A percentile compares a stretch with the other conserved stretches of the same genome.
phyloP scores from a whole-genome alignment of 495 filamentous ascomycete genomes.

The Haplographium delicatum region DNA sequence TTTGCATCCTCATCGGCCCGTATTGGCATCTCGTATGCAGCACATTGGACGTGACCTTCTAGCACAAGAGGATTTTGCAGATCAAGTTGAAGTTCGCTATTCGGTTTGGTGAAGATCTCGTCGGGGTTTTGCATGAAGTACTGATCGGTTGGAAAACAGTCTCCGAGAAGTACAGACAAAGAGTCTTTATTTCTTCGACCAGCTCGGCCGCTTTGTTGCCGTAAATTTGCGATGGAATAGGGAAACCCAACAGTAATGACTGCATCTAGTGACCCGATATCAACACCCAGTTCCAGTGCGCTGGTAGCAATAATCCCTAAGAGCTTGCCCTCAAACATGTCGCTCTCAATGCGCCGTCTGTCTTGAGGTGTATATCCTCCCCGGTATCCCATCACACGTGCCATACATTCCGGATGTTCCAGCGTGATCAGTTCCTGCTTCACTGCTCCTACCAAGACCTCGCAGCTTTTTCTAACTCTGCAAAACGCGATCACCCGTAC shows the following conservation, averaged over 20 bases:
- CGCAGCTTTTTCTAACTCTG: conserved; percentile 79
- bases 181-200: conserved; percentile 93
- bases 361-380: conserved; percentile 97
- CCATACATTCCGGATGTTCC: conserved; percentile 66
- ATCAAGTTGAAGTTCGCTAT: conserved; percentile 83
- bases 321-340: conserved; percentile 96
- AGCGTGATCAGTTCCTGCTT: conserved; percentile 68
- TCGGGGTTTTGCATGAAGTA: conserved; percentile 95
- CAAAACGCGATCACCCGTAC: conserved; percentile 95
- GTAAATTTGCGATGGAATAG: conserved; percentile 87
- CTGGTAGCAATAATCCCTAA: conserved; percentile 92
- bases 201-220: conserved; percentile 92
- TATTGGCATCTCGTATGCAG: conserved; percentile 92
- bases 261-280: conserved; percentile 93
- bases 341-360: conserved; percentile 79
- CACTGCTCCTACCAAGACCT: conserved; percentile 75
- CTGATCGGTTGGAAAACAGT: conserved; percentile 87
- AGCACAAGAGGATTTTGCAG: conserved; percentile 84
- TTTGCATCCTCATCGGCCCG: conserved; percentile 62
- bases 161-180: conserved; percentile 85
- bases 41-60: conserved; percentile 94
- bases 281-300: conserved; percentile 88
- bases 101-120: conserved; percentile 92
- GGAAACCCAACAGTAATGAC: conserved; percentile 94
- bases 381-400: conserved; percentile 88